Conservation (phyloP, 1,139 yeast species). For the Diutina pseudorugosa region DNA sequence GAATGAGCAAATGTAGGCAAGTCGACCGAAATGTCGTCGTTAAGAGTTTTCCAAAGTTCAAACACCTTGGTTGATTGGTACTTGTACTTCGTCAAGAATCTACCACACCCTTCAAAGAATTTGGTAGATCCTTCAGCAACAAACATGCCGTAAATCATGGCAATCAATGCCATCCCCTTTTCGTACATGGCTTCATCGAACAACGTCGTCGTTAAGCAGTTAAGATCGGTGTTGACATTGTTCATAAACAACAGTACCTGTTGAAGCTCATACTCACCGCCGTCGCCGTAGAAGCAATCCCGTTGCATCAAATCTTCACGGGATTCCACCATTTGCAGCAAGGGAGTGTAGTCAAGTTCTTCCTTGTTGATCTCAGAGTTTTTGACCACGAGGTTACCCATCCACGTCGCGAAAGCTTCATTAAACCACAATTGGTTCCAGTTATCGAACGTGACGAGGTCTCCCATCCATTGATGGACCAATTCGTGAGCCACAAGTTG, state of each 20-base stretch:
- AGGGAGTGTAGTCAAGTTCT: slow-evolving; percentile 11
- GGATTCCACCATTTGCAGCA: slow-evolving; percentile 19
- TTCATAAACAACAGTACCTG: slow-evolving; percentile 9
- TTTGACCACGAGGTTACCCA: slow-evolving; percentile 34
- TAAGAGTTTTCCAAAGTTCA: slow-evolving; percentile 42
- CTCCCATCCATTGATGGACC: slow-evolving; percentile 72
- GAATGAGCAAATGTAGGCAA: slow-evolving; percentile 35
- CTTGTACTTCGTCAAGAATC: slow-evolving; percentile 26
- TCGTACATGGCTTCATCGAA: slow-evolving; percentile 48
- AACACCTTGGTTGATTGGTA: slow-evolving; percentile 35
- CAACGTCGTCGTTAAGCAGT: slow-evolving; percentile 24
- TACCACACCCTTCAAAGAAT: slow-evolving; percentile 25
- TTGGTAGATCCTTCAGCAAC: slow-evolving; percentile 19
- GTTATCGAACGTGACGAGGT: slow-evolving; percentile 48
- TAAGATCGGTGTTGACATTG: slow-evolving; percentile 22
- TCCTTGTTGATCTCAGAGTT: slow-evolving; percentile 12
- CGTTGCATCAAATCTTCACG: slow-evolving; percentile 17
- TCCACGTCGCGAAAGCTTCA: slow-evolving; percentile 65
- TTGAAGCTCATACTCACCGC: slow-evolving; percentile 10
- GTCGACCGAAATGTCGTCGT: slow-evolving; percentile 20
- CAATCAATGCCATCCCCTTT: slow-evolving; percentile 49
- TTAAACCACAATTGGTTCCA: slow-evolving; percentile 65
- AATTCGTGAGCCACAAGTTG: slow-evolving; percentile 59
- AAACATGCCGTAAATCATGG: slow-evolving; percentile 40
- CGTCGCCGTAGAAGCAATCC: slow-evolving; percentile 22